These are phyloP conservation scores for Beauveria scarabaeidicola DNA, from an alignment of 2,329 filamentous ascomycete species.

Conservation along the genomic window DNA sequence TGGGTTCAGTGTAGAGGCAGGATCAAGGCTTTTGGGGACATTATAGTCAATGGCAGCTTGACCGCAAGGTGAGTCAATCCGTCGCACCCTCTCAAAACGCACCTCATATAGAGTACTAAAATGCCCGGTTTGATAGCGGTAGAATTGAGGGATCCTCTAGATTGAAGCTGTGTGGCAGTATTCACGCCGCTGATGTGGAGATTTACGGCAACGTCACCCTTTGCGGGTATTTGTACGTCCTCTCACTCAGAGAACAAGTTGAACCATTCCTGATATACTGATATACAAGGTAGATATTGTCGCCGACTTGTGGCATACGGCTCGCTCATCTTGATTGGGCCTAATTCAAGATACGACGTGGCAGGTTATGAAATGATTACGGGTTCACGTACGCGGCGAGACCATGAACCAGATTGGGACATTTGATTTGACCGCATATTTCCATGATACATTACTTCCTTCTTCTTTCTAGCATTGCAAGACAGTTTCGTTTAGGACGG, in stretches of 20 bases:
- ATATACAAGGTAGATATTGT: conserved; percentile 26
- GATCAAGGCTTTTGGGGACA: conserved; percentile 39
- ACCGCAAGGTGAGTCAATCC: conserved; percentile 26
- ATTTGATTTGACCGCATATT: conserved; percentile 13
- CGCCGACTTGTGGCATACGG: conserved; percentile 36
- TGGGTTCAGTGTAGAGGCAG: conserved; percentile 24
- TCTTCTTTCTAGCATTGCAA: not conserved
- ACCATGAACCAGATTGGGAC: conserved; percentile 34
- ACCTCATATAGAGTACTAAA: not conserved
- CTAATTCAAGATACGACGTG: conserved; percentile 34
- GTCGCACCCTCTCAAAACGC: not conserved
- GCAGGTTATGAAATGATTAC: conserved; percentile 34
- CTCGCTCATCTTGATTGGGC: conserved; percentile 37
- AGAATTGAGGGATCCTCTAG: conserved; percentile 40
- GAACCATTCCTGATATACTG: not conserved
- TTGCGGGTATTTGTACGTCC: conserved; percentile 34
- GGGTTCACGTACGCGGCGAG: conserved; percentile 34
- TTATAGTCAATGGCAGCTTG: conserved; percentile 32
- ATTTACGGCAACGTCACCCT: conserved; percentile 39
- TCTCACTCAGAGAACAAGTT: too few relatives aligned
- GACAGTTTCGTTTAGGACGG: not conserved
- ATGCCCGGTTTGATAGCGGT: conserved; percentile 22
- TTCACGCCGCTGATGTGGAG: conserved; percentile 35
- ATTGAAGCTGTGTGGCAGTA: conserved; percentile 33
- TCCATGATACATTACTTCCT: not conserved